phyloP scores from a whole-genome alignment of 2,329 filamentous ascomycete genomes.

The Colletotrichum noveboracense region DNA sequence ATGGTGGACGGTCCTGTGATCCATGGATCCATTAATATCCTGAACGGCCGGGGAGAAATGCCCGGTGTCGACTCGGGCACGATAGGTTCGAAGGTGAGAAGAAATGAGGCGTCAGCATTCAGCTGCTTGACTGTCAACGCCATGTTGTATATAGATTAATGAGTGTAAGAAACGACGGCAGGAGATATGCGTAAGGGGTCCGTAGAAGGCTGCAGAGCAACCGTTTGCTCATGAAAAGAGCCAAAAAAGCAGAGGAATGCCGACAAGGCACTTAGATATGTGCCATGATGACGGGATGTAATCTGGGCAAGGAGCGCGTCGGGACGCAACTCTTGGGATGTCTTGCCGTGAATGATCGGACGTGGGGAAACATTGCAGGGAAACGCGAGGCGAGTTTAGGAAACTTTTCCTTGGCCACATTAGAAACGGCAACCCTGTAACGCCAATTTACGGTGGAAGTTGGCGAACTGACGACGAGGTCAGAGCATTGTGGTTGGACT shows the following conservation, averaged over 20 bases:
- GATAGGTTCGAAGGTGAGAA: slow-evolving; percentile 65
- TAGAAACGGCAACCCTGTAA: slow-evolving; percentile 14
- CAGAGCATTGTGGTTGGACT: slow-evolving; percentile 12
- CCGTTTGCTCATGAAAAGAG: background rate
- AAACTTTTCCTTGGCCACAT: background rate
- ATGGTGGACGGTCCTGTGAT: slow-evolving; percentile 65
- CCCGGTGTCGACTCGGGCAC: slow-evolving; percentile 41
- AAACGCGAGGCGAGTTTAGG: slow-evolving; percentile 16
- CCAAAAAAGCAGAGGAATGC: background rate
- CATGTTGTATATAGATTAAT: slow-evolving; percentile 45
- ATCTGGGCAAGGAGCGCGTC: background rate
- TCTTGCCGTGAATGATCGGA: slow-evolving; percentile 1
- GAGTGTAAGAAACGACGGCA: background rate
- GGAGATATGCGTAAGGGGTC: background rate
- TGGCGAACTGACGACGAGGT: background rate
- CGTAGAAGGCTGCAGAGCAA: background rate
- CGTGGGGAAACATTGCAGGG: background rate
- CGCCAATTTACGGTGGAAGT: background rate
- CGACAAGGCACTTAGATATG: background rate
- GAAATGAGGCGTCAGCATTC: slow-evolving; percentile 69
- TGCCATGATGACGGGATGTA: background rate
- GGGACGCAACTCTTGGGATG: slow-evolving; percentile 2
- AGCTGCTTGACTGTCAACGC: slow-evolving; percentile 67
- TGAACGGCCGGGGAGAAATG: slow-evolving; percentile 58
- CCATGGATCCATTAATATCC: slow-evolving; percentile 76